Evolutionary conservation across 148 eudicot genomes (phyloP).

Genomic region (Simmondsia chinensis): DNA sequence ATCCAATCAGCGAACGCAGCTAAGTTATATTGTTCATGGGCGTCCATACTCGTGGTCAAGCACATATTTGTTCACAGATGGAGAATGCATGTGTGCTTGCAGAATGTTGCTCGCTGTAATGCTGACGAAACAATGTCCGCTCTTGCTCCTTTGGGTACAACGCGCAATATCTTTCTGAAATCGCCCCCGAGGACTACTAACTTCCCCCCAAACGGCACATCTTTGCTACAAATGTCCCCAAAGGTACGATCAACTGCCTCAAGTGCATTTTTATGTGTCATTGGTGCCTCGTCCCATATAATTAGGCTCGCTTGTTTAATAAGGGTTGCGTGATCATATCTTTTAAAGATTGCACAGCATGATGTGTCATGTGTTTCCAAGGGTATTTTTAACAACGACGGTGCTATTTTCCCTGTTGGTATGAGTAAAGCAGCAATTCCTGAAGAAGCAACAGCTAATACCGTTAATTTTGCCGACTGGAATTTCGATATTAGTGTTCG

Average conservation of each 20-base stretch:
- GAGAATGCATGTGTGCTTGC: not conserved
- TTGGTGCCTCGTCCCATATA: constrained; percentile 8
- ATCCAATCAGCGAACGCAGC: no score
- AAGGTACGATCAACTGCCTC: not conserved
- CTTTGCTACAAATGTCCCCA: not conserved
- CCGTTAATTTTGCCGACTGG: not conserved
- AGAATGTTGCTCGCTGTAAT: not conserved
- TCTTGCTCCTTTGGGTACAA: not conserved
- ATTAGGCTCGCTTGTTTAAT: not conserved
- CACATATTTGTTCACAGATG: not conserved
- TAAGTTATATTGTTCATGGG: no score
- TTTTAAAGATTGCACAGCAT: not conserved
- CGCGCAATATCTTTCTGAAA: not conserved
- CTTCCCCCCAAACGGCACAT: not conserved
- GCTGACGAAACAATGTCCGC: not conserved
- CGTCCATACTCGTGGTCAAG: no score
- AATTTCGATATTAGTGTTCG: not conserved
- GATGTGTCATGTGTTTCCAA: not conserved
- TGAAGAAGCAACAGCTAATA: constrained; percentile 1
- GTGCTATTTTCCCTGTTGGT: not conserved
- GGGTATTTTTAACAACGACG: not conserved
- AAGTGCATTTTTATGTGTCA: constrained; percentile 6
- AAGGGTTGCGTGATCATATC: not conserved
- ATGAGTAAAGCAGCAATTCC: constrained; percentile 1
- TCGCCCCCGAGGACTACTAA: not conserved